Evolutionary conservation across 2,329 filamentous ascomycete species (phyloP).

Genomic region (Parastagonospora nodorum): DNA sequence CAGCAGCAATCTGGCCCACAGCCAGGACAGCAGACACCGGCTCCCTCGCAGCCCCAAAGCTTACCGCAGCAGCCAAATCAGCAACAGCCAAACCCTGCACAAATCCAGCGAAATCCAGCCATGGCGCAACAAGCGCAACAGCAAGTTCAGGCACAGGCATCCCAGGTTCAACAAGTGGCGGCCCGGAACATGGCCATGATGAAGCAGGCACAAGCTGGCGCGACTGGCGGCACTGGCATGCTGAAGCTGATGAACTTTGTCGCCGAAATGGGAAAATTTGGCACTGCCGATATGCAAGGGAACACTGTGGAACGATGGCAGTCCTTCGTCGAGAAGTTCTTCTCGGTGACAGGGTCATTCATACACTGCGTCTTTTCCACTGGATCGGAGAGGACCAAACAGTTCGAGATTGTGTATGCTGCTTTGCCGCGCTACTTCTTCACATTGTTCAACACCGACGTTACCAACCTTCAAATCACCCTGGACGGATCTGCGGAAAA

Average conservation of each 20-base stretch:
- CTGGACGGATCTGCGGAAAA: constrained; percentile 70
- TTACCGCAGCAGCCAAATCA: constrained; percentile 40
- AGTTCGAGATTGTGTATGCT: constrained; percentile 83
- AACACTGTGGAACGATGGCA: constrained; percentile 78
- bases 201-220: constrained; percentile 27
- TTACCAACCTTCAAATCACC: constrained; percentile 83
- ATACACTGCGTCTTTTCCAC: constrained; percentile 67
- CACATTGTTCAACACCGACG: constrained; percentile 82
- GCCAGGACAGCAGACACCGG: constrained; percentile 52
- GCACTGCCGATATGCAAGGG: constrained; percentile 24
- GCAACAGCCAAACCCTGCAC: constrained; percentile 34
- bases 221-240: constrained; percentile 47
- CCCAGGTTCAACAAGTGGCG: constrained; percentile 26
- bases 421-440: constrained; percentile 87
- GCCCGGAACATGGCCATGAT: constrained; percentile 38
- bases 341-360: constrained; percentile 76
- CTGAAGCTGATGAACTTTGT: constrained; percentile 61
- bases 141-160: constrained; percentile 42
- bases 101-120: constrained; percentile 43
- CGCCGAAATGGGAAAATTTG: constrained; percentile 62
- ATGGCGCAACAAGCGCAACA: constrained; percentile 44
- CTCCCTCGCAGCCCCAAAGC: constrained; percentile 41
- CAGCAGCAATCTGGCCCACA: constrained; percentile 41
- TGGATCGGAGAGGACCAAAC: constrained; percentile 68
- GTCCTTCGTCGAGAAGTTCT: constrained; percentile 78